These are phyloP conservation scores for Pascua sp. DNA, from an alignment of 1,284 basidiomycete genomes.

Conservation along the genomic window DNA sequence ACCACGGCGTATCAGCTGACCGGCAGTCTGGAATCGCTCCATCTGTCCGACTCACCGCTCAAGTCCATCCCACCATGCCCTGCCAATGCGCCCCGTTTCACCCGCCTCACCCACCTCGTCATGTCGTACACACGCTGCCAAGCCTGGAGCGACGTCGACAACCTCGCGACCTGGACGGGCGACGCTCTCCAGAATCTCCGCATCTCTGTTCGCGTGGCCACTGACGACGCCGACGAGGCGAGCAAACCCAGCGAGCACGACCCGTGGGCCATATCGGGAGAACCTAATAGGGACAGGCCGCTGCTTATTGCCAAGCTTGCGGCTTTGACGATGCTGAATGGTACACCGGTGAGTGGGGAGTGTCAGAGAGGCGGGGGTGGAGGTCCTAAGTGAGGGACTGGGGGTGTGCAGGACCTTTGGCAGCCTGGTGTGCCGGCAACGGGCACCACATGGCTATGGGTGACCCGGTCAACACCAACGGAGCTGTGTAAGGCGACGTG, in stretches of 20 bases:
- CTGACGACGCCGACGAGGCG: constrained; percentile 7
- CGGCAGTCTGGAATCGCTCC: constrained; percentile 57
- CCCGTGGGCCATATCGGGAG: constrained; percentile 13
- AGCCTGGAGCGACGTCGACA: constrained; percentile 68
- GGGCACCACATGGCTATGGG: too few species aligned
- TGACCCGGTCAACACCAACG: too few species aligned
- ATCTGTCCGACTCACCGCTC: constrained; percentile 67
- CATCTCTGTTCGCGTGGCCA: constrained; percentile 2
- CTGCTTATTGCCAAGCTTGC: constrained; percentile 69
- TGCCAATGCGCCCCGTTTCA: constrained; percentile 22
- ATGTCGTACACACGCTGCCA: constrained; percentile 57
- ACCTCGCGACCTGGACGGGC: constrained; percentile 52
- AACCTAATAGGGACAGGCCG: constrained; percentile 48
- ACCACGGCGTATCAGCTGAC: constrained; percentile 1
- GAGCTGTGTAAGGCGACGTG: too few species aligned
- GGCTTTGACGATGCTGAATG: constrained; percentile 56
- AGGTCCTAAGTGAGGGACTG: too few species aligned
- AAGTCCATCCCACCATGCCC: constrained; percentile 51
- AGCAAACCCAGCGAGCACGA: not conserved
- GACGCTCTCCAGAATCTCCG: constrained; percentile 12
- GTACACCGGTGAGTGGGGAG: constrained; percentile 51
- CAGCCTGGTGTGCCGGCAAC: too few species aligned
- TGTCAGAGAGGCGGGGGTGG: too few species aligned
- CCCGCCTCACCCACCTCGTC: constrained; percentile 54
- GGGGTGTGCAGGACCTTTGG: too few species aligned